Percentiles rank a stretch among this genome's conserved stretches.
These are phyloP conservation scores for Skeletonema potamos DNA, from an alignment of 108 stramenopile genomes.

Conservation along the genomic window DNA sequence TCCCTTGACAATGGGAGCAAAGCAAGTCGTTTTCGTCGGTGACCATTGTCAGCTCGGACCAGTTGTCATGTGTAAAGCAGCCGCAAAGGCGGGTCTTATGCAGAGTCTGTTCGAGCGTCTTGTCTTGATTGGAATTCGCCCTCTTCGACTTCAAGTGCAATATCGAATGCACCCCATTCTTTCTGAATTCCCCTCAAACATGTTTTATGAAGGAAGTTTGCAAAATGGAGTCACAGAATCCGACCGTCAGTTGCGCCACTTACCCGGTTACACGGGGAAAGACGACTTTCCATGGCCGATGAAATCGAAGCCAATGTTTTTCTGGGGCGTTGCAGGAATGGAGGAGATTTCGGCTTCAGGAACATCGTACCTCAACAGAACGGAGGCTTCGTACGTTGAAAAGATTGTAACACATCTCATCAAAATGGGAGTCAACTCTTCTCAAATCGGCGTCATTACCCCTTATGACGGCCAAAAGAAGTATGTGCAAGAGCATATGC, in stretches of 20 bases:
- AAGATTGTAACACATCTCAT: slow-evolving; percentile 95
- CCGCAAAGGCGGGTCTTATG: slow-evolving; percentile 92
- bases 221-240: slow-evolving; percentile 97
- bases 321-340: slow-evolving; percentile 90
- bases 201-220: slow-evolving; percentile 98
- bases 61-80: slow-evolving; percentile 97
- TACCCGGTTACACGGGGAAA: slow-evolving; percentile 75
- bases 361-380: slow-evolving; percentile 96
- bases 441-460: slow-evolving; percentile 96
- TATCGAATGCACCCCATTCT: slow-evolving; percentile 99
- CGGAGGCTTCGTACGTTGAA: slow-evolving; percentile 96
- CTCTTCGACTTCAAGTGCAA: slow-evolving; percentile 96
- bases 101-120: slow-evolving; percentile 96
- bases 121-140: slow-evolving; percentile 93
- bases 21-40: slow-evolving; percentile 98
- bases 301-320: slow-evolving; percentile 94
- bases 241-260: slow-evolving; percentile 82
- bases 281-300: slow-evolving; percentile 93
- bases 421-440: slow-evolving; percentile 87
- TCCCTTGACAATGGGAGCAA: slow-evolving; percentile 95
- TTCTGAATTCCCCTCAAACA: slow-evolving; percentile 98
- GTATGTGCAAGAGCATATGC: slow-evolving; percentile 92
- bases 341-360: slow-evolving; percentile 98
- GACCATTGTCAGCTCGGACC: slow-evolving; percentile 99
- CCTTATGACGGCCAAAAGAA: slow-evolving; percentile 99